phyloP scores from a whole-genome alignment of 202 grass and related monocot species.

The Miscanthus sacchariflorus region DNA sequence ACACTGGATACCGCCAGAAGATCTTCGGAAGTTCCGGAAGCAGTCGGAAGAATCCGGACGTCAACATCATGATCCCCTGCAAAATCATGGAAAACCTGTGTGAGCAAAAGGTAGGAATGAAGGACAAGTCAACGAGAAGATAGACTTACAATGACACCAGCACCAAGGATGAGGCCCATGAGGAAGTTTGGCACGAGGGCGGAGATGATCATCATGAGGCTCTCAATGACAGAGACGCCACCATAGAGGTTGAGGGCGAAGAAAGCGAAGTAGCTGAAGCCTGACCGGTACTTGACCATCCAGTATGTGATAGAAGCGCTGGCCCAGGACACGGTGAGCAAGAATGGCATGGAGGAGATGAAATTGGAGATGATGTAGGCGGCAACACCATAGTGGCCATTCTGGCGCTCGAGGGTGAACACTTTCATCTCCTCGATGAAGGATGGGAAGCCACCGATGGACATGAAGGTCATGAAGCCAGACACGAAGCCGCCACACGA shows the following conservation, averaged over 20 bases:
- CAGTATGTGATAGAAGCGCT: slow-evolving; percentile 79
- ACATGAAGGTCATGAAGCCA: slow-evolving; percentile 99
- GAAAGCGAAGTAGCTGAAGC: slow-evolving; percentile 79
- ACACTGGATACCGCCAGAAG: slow-evolving; percentile 91
- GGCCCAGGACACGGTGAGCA: slow-evolving; percentile 64
- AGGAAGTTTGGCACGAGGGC: slow-evolving; percentile 96
- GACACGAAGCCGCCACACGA: slow-evolving; percentile 90
- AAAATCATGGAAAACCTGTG: not conserved
- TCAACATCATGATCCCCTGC: slow-evolving; percentile 99
- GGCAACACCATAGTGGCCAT: slow-evolving; percentile 86
- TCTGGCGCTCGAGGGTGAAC: slow-evolving; percentile 80
- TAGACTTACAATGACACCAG: slow-evolving; percentile 79
- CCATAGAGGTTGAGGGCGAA: slow-evolving; percentile 84
- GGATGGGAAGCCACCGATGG: slow-evolving; percentile 94
- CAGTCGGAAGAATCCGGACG: slow-evolving; percentile 88
- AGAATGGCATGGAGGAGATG: slow-evolving; percentile 87
- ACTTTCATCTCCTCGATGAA: slow-evolving; percentile 99
- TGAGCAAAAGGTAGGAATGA: not conserved
- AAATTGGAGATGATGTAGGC: slow-evolving; percentile 97
- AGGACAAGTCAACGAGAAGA: not conserved
- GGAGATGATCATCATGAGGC: slow-evolving; percentile 98
- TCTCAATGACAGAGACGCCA: slow-evolving; percentile 86
- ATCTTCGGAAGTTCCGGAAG: slow-evolving; percentile 92
- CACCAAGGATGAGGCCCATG: slow-evolving; percentile 92
- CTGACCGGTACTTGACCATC: slow-evolving; percentile 87